phyloP scores from a whole-genome alignment of 805 yeast species.

The Candida cerambycidarum region DNA sequence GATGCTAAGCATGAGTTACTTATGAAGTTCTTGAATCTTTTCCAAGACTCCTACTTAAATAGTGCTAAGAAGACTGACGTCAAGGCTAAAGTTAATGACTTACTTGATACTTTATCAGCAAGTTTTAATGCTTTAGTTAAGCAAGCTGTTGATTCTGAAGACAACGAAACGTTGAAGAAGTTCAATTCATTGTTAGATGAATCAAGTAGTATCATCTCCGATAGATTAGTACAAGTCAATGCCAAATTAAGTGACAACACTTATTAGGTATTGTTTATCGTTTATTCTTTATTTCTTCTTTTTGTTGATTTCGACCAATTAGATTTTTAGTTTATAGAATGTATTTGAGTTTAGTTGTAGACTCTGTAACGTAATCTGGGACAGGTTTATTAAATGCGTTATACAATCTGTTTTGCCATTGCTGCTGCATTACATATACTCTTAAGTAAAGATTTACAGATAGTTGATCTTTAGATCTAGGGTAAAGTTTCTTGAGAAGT shows the following conservation, averaged over 20 bases:
- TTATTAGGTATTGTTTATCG: too few relatives aligned
- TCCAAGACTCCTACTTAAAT: conserved; percentile 8
- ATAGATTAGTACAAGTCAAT: neutral
- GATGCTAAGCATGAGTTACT: conserved; percentile 1
- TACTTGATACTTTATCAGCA: conserved; percentile 2
- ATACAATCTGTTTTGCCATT: too few relatives aligned
- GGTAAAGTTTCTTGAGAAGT: too few relatives aligned
- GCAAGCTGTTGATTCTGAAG: neutral
- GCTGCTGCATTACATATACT: too few relatives aligned
- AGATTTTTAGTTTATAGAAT: conserved; percentile 2
- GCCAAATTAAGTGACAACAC: conserved; percentile 4
- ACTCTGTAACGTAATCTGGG: too few relatives aligned
- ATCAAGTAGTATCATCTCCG: neutral
- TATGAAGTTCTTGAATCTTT: neutral
- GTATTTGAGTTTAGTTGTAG: too few relatives aligned
- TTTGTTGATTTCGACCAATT: neutral
- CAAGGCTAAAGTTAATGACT: neutral
- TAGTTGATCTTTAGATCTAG: too few relatives aligned
- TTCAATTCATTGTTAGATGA: conserved; percentile 3
- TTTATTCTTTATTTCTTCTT: neutral
- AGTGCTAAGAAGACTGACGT: conserved; percentile 3
- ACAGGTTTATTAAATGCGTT: too few relatives aligned
- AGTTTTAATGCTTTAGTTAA: neutral
- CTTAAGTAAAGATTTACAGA: too few relatives aligned
- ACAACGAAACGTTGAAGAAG: neutral